Base-by-base conservation (phyloP, 768 basidiomycete species). In the Suillus occidentalis region DNA sequence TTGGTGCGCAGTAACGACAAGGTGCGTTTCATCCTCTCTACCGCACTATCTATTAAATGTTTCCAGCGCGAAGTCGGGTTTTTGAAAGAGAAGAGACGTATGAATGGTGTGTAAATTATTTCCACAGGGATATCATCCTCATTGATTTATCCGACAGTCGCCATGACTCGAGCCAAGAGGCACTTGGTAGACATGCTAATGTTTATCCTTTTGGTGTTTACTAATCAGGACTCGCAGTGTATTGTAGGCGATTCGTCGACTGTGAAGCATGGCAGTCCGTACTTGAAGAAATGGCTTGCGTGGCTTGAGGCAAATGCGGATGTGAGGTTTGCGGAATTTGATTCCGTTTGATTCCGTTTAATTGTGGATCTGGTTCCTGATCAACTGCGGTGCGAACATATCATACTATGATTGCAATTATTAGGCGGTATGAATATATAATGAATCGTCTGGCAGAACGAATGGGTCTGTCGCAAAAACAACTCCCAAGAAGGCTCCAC, bases 191-290 rank as follows among this genome's bases (percentile, higher is more conserved):
- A 18, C 89, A 81, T n/a, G 47, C 6, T 60, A 10, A 20, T 62
- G 25, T 28, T 16, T 42, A 18, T 52, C 42, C 59, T 50, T 9
- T 20, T 43, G 12, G 8, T 25, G 10, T 57, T 40, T 22, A 9
- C 43, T 31, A 4, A 61, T 10, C 22, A 43, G 52, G 50, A 43
- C 66, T 6, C 56, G 20, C 64, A 97, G 94, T 97, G 95, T 69
- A 78, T 99, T 2, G 86, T 99, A 0, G 97, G 97, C 1, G 97
- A 99, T 74, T 96, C 95, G 0, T 90, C 89, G 2, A 99, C 97
- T 0, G 89, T 99, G 4, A 80, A 83, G 39, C 89, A 96, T 70
- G 97, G 97, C 6, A 87, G 92, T 28, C 72, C 81, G 47, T 99
- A 92, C 76, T 77, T 99, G 43, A 94, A 92, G 75, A 85, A 85